Evolutionary conservation across 352 stramenopile genomes (phyloP).

Genomic region (Phytophthora foliorum): DNA sequence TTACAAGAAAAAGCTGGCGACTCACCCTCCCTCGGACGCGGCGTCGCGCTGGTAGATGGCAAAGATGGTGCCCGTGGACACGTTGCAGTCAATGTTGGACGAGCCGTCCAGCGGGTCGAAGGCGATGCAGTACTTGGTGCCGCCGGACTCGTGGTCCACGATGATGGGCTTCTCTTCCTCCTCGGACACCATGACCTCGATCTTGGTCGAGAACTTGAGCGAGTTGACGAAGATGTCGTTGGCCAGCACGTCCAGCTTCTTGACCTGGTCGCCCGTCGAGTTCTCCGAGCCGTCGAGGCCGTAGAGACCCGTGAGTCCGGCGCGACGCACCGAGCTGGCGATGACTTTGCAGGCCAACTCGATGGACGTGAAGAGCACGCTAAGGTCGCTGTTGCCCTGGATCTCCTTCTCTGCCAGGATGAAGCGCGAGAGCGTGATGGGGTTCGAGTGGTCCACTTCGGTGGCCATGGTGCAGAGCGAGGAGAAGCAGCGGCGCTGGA

Average conservation of each 20-base stretch:
- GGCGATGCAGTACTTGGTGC: slow-evolving; percentile 96
- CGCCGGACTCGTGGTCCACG: slow-evolving; percentile 68
- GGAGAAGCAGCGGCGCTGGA: slow-evolving; percentile 2
- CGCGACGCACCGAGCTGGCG: slow-evolving; percentile 96
- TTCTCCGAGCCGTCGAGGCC: slow-evolving; percentile 98
- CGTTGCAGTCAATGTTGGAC: slow-evolving; percentile 99
- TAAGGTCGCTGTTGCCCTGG: slow-evolving; percentile 94
- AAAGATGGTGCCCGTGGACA: slow-evolving; percentile 99
- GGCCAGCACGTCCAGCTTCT: slow-evolving; percentile 99
- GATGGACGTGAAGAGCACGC: slow-evolving; percentile 97
- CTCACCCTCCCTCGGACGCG: slow-evolving; percentile 55
- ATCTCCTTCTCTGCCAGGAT: slow-evolving; percentile 94
- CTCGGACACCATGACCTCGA: slow-evolving; percentile 98
- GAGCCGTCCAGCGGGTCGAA: slow-evolving; percentile 99
- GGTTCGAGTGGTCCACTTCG: slow-evolving; percentile 82
- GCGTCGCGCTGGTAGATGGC: slow-evolving; percentile 95
- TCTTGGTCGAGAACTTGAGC: slow-evolving; percentile 97
- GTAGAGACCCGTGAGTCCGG: slow-evolving; percentile 93
- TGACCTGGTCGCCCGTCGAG: slow-evolving; percentile 97
- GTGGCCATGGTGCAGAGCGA: slow-evolving; percentile 31
- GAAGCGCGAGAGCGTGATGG: slow-evolving; percentile 95
- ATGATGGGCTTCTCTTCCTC: slow-evolving; percentile 98
- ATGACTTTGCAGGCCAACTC: slow-evolving; percentile 98
- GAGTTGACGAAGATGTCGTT: slow-evolving; percentile 99
- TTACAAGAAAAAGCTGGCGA: not conserved